Conservation (phyloP, 73 alveolate genomes). For the Paramecium caudatum region DNA sequence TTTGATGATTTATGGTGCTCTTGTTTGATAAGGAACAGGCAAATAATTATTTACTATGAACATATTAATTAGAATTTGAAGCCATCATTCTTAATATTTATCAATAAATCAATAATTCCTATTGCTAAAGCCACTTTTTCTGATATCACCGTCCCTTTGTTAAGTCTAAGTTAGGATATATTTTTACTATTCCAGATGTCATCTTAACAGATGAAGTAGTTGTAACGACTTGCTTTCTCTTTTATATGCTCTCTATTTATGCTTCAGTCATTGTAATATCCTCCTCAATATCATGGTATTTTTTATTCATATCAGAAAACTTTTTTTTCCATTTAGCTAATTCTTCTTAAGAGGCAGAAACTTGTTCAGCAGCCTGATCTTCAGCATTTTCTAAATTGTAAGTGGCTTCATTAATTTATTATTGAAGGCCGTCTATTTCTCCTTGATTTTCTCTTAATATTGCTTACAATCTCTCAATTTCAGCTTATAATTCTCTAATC, state of each 20-base stretch:
- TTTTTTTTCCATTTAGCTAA: slow-evolving; percentile 59
- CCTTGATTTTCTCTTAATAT: background rate
- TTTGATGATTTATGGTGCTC: background rate
- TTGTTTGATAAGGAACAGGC: background rate
- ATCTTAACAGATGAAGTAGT: slow-evolving; percentile 19
- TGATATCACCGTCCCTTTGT: slow-evolving; percentile 12
- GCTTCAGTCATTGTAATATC: slow-evolving; percentile 47
- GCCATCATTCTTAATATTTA: background rate
- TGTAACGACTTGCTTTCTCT: background rate
- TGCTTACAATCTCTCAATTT: background rate
- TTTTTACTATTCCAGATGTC: background rate
- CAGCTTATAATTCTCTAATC: slow-evolving; percentile 29
- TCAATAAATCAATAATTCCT: slow-evolving; percentile 44
- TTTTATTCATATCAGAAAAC: background rate
- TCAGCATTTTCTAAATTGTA: slow-evolving; percentile 29
- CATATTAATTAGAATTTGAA: slow-evolving; percentile 16
- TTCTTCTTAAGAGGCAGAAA: background rate
- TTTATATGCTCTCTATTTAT: slow-evolving; percentile 33
- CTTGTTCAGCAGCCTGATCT: background rate
- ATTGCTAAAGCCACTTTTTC: slow-evolving; percentile 41
- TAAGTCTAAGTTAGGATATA: background rate
- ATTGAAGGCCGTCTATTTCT: slow-evolving; percentile 19
- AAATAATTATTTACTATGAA: background rate
- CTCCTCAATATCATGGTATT: slow-evolving; percentile 35
- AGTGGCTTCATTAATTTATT: background rate